phyloP scores from a whole-genome alignment of 164 flowering plant species.

The Chimonanthus salicifolius region DNA sequence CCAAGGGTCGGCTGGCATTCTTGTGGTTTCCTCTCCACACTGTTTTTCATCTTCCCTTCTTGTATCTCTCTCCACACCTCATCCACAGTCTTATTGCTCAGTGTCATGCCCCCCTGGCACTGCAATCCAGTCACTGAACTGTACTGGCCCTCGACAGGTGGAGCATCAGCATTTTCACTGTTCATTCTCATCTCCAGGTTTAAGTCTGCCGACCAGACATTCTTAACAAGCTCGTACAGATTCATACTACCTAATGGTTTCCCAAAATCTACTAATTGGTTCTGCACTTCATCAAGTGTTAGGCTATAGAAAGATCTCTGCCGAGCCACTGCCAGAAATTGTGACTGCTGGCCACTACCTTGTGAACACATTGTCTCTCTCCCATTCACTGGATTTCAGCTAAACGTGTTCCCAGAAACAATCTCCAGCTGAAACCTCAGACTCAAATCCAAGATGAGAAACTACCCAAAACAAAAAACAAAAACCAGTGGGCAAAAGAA shows the following conservation, averaged over 20 bases:
- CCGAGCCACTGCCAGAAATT: constrained; percentile 41
- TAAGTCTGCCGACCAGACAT: constrained; percentile 56
- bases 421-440: neutral
- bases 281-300: constrained; percentile 70
- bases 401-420: neutral
- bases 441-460: neutral
- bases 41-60: constrained; percentile 30
- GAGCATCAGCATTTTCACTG: constrained; percentile 16
- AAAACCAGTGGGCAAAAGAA: neutral
- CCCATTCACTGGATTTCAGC: constrained; percentile 43
- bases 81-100: constrained; percentile 79
- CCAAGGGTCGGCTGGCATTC: constrained; percentile 67
- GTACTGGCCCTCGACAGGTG: neutral
- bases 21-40: constrained; percentile 23
- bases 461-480: neutral
- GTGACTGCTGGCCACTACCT: constrained; percentile 43
- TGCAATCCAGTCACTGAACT: constrained; percentile 32
- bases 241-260: constrained; percentile 78
- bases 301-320: constrained; percentile 69
- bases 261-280: constrained; percentile 62
- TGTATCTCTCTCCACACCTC: constrained; percentile 89
- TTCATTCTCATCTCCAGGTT: constrained; percentile 34
- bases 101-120: constrained; percentile 52
- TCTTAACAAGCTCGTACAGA: constrained; percentile 71
- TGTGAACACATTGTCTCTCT: constrained; percentile 69